phyloP scores from a whole-genome alignment of 2,329 filamentous ascomycete genomes.

The Colletotrichum gigasporum region DNA sequence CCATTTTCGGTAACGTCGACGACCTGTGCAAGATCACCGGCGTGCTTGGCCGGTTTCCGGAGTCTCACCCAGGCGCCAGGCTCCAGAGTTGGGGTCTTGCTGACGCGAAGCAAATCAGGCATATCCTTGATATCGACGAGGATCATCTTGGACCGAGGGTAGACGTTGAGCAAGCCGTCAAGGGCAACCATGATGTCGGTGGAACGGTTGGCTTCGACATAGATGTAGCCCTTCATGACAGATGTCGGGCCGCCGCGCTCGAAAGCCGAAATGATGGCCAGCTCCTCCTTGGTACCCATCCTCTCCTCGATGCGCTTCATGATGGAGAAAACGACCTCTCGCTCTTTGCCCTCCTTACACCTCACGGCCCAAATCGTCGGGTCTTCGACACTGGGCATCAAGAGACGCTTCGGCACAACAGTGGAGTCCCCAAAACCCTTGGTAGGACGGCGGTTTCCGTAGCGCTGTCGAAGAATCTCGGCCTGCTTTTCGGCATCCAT shows the following conservation, averaged over 20 bases:
- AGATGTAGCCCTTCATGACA: constrained; percentile 93
- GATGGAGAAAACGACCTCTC: constrained; percentile 87
- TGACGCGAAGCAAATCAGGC: constrained; percentile 92
- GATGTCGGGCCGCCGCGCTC: constrained; percentile 82
- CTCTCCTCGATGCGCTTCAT: constrained; percentile 90
- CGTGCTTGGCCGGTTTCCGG: constrained; percentile 81
- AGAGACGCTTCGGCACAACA: constrained; percentile 83
- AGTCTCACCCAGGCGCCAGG: constrained; percentile 94
- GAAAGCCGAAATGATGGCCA: constrained; percentile 89
- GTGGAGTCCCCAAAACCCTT: constrained; percentile 74
- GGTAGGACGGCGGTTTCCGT: constrained; percentile 79
- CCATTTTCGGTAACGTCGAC: constrained; percentile 94
- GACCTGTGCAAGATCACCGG: constrained; percentile 90
- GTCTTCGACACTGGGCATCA: constrained; percentile 93
- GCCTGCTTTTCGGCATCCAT: constrained; percentile 96
- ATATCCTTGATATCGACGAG: constrained; percentile 97
- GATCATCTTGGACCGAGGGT: constrained; percentile 85
- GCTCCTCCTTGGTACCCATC: constrained; percentile 78
- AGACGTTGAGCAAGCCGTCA: constrained; percentile 88
- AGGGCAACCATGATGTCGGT: constrained; percentile 86
- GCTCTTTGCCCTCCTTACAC: constrained; percentile 95
- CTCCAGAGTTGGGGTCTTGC: constrained; percentile 85
- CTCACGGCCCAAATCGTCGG: constrained; percentile 95
- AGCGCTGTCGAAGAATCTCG: constrained; percentile 85
- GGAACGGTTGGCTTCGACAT: constrained; percentile 89